Base-by-base conservation (phyloP, 2,329 filamentous ascomycete genomes). In the Beauveria varroae region DNA sequence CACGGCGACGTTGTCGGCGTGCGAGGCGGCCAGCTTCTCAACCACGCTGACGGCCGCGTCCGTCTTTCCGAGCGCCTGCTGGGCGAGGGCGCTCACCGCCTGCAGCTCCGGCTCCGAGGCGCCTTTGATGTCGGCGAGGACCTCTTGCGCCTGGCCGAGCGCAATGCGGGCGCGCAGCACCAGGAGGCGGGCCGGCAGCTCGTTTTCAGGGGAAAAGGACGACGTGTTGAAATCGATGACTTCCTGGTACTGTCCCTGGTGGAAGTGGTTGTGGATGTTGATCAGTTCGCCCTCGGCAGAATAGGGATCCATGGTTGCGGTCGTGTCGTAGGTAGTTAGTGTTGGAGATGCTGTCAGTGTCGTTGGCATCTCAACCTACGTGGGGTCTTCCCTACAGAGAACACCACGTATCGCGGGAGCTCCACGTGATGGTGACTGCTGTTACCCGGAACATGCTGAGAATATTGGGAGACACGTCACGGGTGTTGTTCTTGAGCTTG, bases 201-300 rank as follows among this genome's bases (percentile, higher is more conserved):
- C 81, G 77, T 97, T 97, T 69, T 89, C 86, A 65, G 86, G 68
- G 50, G 90, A 95, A 71, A 98, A 88, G 63, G 86, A 81, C 6
- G 88, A 86, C 49, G 86, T 88, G 75, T 96, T 89, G 77, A 92
- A 96, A 78, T 95, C 88, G 75, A 96, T 76, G 65, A 96, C 93
- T 71, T 88, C 82, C 71, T 90, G 84, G 81, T 91, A 96, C 80
- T 96, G 93, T 72, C 90, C 92, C 74, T 88, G 85, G 74, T 88
- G 82, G 77, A 88, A 89, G 76, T 85, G 75, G 75, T 84, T 88
- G 78, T 88, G 85, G 66, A 89, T 83, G 76, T 87, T 88, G 73
- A 89, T 83, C 68, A 89, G 77, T 78, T 89, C 86, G 76, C 86
- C 86, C 75, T 89, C 86, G 65, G 85, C 81, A 53, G 85, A 88